phyloP scores from a whole-genome alignment of 1,284 basidiomycete genomes.

The Irpex sp. region DNA sequence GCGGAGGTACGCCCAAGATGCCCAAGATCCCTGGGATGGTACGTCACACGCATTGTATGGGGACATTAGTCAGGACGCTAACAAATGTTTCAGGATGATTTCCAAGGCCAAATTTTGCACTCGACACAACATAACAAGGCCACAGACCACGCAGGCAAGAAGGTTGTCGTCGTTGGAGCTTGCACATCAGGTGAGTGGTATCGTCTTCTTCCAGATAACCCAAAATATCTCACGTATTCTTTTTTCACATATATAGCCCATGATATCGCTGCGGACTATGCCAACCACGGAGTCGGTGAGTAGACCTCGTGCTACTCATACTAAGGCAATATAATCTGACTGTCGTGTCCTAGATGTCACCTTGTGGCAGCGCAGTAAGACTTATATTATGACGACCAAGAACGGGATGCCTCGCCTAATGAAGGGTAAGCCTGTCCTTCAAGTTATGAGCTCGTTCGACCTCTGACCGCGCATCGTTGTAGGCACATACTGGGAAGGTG shows the following conservation, averaged over 20 bases:
- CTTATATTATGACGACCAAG: constrained; percentile 57
- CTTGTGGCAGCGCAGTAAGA: constrained; percentile 61
- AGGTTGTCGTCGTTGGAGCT: constrained; percentile 57
- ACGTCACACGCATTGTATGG: not conserved
- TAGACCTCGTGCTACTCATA: not conserved
- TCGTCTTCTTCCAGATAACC: not conserved
- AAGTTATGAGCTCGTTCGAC: not conserved
- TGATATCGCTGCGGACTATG: constrained; percentile 37
- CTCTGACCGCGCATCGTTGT: not conserved
- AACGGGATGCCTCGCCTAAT: constrained; percentile 38
- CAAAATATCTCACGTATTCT: not conserved
- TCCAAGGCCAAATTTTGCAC: constrained; percentile 54
- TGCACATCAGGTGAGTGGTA: constrained; percentile 50
- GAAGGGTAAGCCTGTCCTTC: constrained; percentile 22
- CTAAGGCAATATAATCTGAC: not conserved
- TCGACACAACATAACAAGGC: constrained; percentile 49
- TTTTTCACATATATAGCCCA: constrained; percentile 18
- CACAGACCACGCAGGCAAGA: constrained; percentile 50
- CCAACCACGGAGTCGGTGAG: constrained; percentile 33
- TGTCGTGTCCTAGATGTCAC: constrained; percentile 39
- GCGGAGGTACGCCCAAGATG: constrained; percentile 40
- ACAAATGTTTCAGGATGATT: constrained; percentile 36
- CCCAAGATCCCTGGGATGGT: constrained; percentile 38
- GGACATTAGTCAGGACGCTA: no score
- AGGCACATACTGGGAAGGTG: constrained; percentile 52